Evolutionary conservation across 176 grass and related monocot species (phyloP).

Genomic region (Lolium rigidum): DNA sequence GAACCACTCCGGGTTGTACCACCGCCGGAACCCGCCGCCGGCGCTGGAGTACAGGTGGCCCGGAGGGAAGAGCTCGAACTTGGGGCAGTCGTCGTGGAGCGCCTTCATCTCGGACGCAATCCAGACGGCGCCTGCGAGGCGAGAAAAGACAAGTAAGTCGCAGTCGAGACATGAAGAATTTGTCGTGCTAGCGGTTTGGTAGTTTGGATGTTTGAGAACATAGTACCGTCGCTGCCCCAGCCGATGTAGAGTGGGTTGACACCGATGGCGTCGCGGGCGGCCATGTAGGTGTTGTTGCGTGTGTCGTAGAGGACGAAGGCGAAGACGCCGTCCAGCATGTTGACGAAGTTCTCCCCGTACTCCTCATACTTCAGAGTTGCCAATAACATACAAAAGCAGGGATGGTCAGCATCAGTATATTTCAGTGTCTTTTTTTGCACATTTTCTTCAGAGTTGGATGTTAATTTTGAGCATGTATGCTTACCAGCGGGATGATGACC

Average conservation of each 20-base stretch:
- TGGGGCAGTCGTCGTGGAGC: constrained; percentile 83
- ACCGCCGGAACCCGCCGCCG: constrained; percentile 61
- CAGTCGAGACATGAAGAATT: background rate
- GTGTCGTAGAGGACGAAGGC: constrained; percentile 85
- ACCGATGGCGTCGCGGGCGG: constrained; percentile 87
- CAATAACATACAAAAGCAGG: background rate
- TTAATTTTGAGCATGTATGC: background rate
- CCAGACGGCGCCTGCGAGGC: constrained; percentile 72
- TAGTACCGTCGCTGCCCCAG: constrained; percentile 84
- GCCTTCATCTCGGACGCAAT: constrained; percentile 95
- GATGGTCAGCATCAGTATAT: constrained; percentile 14
- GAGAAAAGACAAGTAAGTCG: background rate
- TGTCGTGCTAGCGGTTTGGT: background rate
- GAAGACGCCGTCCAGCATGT: constrained; percentile 98
- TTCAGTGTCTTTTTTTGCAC: background rate
- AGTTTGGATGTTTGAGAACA: too few relatives aligned
- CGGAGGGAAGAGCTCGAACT: constrained; percentile 84
- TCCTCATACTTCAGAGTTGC: constrained; percentile 70
- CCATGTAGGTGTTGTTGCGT: constrained; percentile 74
- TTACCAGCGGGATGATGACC: constrained; percentile 92
- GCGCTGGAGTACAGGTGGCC: constrained; percentile 83
- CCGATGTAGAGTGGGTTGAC: constrained; percentile 97
- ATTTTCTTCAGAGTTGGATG: too few relatives aligned
- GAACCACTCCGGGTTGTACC: constrained; percentile 90
- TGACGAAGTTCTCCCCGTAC: constrained; percentile 85